Base-by-base conservation (phyloP, 495 filamentous ascomycete genomes). In the Lepraria neglecta region DNA sequence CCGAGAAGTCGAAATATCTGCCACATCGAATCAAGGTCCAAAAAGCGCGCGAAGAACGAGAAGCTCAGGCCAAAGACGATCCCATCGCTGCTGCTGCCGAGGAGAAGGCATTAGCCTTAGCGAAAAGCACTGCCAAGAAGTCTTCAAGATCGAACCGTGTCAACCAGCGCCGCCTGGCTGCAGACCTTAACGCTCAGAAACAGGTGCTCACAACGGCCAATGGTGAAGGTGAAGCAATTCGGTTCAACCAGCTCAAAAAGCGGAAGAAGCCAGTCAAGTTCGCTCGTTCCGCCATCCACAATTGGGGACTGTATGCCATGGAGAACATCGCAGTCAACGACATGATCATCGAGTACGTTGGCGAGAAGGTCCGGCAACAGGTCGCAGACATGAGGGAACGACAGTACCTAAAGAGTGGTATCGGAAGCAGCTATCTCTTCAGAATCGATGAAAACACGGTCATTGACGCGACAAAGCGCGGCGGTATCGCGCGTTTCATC, bases 301-400 rank as follows among this genome's bases (percentile, higher is more conserved):
- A 96, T 69, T 99, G 94, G 94, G 94, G 94, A 33, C 75, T 99
- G 44, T 99, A 97, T 68, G 91, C 94, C 7, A 91, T 96, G 78
- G 92, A 97, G 73, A 92, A 95, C 67, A 99, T 99, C 61, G 80
- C 90, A 33, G 91, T 90, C 65, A 95, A 96, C 71, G 94, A 99
- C 72, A 97, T 99, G 91, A 99, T 99, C 69, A 99, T 99, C 70
- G 94, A 99, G 75, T 99, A 99, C 71, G 94, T 99, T 19, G 94
- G 94, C 58, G 95, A 99, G 74, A 95, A 94, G 69, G 90, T 99
- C 14, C 84, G 94, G 53, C 94, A 97, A 73, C 89, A 92, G 70
- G 92, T 99, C 63, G 92, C 94, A 4, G 92, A 99, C 65, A 85
- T 97, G 75, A 85, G 94, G 55, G 94, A 99, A 76, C 79, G 84